Evolutionary conservation across 179 eudicot species (phyloP).

Genomic region (Silene noctiflora): DNA sequence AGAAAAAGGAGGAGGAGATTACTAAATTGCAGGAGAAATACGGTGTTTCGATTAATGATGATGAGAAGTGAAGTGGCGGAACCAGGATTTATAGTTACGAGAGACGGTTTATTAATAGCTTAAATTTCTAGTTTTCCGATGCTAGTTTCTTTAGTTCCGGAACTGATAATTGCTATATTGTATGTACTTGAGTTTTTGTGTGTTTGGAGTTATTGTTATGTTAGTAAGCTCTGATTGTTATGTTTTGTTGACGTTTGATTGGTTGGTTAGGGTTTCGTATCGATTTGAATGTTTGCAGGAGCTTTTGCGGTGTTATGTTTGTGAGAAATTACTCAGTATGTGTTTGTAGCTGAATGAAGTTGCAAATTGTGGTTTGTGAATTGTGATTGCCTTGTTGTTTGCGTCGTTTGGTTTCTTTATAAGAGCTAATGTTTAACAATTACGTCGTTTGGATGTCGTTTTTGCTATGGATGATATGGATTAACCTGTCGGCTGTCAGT

Average conservation of each 20-base stretch:
- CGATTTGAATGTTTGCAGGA: background rate
- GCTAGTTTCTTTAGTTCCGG: too few relatives aligned
- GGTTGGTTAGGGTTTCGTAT: background rate
- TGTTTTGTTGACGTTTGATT: background rate
- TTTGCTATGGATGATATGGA: too few relatives aligned
- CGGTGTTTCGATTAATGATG: conserved; percentile 39
- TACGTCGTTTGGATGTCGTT: too few relatives aligned
- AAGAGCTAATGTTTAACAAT: too few relatives aligned
- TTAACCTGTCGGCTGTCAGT: too few relatives aligned
- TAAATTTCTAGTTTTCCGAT: too few relatives aligned
- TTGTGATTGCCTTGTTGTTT: too few relatives aligned
- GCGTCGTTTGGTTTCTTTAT: too few relatives aligned
- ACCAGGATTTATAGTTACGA: too few relatives aligned
- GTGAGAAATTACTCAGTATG: background rate
- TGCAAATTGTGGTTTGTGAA: too few relatives aligned
- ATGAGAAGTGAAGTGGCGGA: conserved; percentile 34
- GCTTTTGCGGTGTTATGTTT: background rate
- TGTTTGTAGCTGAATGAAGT: background rate
- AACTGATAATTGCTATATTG: background rate
- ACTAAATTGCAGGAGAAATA: conserved; percentile 67
- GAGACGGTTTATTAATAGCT: too few relatives aligned
- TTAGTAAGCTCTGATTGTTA: background rate
- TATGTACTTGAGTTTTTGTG: background rate
- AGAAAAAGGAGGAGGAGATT: conserved; percentile 62
- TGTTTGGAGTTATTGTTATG: background rate